Evolutionary conservation across 2,329 filamentous ascomycete species (phyloP).

Genomic region (Pseudogymnoascus sp.): DNA sequence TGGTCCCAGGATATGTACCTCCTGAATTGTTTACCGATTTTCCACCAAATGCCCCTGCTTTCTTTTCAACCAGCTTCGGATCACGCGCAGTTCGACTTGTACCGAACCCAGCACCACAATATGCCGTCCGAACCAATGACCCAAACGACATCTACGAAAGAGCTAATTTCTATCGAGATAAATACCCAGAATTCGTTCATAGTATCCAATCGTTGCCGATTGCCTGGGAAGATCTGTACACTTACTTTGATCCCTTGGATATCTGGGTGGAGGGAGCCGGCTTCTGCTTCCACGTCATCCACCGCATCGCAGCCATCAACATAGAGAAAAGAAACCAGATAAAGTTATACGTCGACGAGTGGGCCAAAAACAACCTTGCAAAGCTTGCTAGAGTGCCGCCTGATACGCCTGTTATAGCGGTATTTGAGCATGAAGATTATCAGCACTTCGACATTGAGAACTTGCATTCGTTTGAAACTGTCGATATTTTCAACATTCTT

Average conservation of each 20-base stretch:
- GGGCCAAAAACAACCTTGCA: background rate
- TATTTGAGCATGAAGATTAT: conserved; percentile 1
- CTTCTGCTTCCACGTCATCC: conserved; percentile 27
- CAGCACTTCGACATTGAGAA: background rate
- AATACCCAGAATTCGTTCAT: conserved; percentile 14
- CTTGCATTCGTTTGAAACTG: background rate
- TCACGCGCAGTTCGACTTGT: conserved; percentile 12
- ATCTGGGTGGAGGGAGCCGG: conserved; percentile 22
- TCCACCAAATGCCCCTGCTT: conserved; percentile 13
- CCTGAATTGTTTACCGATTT: conserved; percentile 14
- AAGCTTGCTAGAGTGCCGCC: conserved; percentile 4
- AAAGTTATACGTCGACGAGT: background rate
- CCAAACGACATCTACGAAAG: conserved; percentile 13
- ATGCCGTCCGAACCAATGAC: conserved; percentile 15
- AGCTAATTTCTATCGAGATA: conserved; percentile 14
- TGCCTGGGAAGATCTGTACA: conserved; percentile 24
- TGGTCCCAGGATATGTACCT: conserved; percentile 4
- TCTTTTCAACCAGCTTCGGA: conserved; percentile 20
- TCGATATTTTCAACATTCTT: background rate
- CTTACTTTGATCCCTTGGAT: conserved; percentile 30
- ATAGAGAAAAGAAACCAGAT: background rate
- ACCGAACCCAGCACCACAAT: conserved; percentile 4
- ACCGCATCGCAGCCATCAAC: conserved; percentile 17
- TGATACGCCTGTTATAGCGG: background rate
- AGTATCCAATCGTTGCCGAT: conserved; percentile 13